Evolutionary conservation across 176 grass and related monocot species (phyloP).

Genomic region (Oryza meridionalis): DNA sequence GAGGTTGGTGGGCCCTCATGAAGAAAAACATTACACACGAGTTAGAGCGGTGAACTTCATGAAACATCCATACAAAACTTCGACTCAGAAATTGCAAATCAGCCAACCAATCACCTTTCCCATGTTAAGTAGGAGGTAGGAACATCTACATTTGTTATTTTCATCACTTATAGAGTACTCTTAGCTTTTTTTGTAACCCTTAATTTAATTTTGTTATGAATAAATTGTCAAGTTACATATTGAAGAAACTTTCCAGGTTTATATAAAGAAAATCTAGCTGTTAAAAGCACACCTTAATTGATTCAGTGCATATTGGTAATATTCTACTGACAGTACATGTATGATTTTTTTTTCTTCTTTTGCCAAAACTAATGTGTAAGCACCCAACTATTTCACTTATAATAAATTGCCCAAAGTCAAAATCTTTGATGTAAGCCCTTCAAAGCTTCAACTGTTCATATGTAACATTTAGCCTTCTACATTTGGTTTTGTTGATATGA

Average conservation of each 20-base stretch:
- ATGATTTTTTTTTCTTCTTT: background rate
- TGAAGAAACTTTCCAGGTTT: background rate
- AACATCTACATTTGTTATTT: background rate
- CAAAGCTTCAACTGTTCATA: background rate
- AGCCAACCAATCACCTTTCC: background rate
- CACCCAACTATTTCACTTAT: background rate
- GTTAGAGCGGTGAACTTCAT: background rate
- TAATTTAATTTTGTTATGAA: background rate
- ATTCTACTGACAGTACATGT: background rate
- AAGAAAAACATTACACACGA: background rate
- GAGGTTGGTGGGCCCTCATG: background rate
- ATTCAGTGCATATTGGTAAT: constrained; percentile 15
- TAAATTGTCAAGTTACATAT: background rate
- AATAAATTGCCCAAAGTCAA: background rate
- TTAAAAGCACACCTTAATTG: background rate
- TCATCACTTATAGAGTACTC: background rate
- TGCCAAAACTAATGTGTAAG: constrained; percentile 3
- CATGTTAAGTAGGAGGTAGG: background rate
- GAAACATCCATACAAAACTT: background rate
- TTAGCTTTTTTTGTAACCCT: background rate
- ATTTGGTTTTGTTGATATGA: background rate
- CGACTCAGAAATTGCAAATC: background rate
- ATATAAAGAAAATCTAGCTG: background rate
- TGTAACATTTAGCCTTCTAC: background rate
- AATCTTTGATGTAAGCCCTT: background rate